phyloP scores from a whole-genome alignment of 2,329 filamentous ascomycete species.

The Lachnellula subtilissima region DNA sequence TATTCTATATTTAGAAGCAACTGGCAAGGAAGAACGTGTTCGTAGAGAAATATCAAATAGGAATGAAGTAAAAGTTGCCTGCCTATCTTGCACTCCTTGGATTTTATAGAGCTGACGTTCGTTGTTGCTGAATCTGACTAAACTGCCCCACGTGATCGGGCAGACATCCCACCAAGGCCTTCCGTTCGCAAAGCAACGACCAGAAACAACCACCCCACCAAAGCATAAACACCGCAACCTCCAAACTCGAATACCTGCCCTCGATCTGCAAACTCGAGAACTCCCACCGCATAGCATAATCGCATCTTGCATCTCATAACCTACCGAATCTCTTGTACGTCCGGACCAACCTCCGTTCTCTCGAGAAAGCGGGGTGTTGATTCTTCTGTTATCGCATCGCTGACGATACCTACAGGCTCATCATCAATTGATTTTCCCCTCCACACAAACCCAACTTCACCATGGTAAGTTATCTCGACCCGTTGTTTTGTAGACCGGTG shows the following conservation, averaged over 20 bases:
- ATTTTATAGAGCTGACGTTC: not conserved
- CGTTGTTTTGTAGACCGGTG: not conserved
- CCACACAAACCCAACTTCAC: constrained; percentile 13
- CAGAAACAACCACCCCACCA: constrained; percentile 9
- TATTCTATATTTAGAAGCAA: too few relatives aligned
- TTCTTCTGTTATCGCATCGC: constrained; percentile 10
- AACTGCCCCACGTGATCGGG: not conserved
- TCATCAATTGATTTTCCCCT: constrained; percentile 14
- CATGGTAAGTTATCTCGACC: constrained; percentile 14
- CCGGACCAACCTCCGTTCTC: not conserved
- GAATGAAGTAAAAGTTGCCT: not conserved
- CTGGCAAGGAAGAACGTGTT: too few relatives aligned
- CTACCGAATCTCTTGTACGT: not conserved
- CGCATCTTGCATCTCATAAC: not conserved
- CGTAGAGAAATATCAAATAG: too few relatives aligned
- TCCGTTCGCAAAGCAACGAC: constrained; percentile 7
- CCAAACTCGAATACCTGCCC: not conserved
- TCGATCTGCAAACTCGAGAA: not conserved
- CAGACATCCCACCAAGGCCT: constrained; percentile 15
- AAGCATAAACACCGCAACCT: not conserved
- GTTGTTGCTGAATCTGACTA: not conserved
- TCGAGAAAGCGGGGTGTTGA: not conserved
- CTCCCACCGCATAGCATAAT: not conserved
- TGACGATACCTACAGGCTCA: constrained; percentile 16
- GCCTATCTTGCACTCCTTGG: not conserved